Conservation (phyloP, 1,284 basidiomycete species). For the Ceratobasidium papillatum region DNA sequence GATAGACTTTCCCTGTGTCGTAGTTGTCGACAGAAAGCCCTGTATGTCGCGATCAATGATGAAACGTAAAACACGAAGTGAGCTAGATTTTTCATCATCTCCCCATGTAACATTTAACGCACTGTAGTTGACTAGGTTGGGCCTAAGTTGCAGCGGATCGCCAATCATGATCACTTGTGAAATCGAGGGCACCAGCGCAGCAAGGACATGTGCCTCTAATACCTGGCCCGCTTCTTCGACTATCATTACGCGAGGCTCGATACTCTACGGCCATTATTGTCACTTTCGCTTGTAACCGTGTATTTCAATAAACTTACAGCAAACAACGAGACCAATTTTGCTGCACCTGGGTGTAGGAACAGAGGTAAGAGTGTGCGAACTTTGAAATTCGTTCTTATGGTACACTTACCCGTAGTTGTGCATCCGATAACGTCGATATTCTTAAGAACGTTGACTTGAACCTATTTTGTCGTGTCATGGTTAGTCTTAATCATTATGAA, state of each 20-base stretch:
- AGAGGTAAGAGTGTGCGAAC: conserved; percentile 1
- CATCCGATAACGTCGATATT: conserved; percentile 72
- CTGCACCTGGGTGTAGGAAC: conserved; percentile 60
- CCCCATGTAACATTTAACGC: conserved; percentile 44
- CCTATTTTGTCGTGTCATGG: conserved; percentile 46
- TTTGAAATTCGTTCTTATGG: background rate
- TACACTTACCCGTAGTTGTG: conserved; percentile 66
- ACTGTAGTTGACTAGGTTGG: conserved; percentile 71
- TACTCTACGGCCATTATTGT: conserved; percentile 52
- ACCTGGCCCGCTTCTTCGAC: conserved; percentile 82
- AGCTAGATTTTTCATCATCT: background rate
- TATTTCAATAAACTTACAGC: conserved; percentile 55
- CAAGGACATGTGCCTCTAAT: conserved; percentile 74
- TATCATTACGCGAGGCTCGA: conserved; percentile 64
- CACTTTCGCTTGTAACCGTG: background rate
- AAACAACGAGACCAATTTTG: conserved; percentile 66
- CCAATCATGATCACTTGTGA: conserved; percentile 73
- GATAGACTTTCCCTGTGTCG: conserved; percentile 57
- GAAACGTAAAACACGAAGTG: background rate
- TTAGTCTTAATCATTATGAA: background rate
- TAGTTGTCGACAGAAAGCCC: conserved; percentile 65
- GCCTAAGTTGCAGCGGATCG: conserved; percentile 73
- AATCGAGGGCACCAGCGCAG: conserved; percentile 48
- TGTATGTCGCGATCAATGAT: conserved; percentile 46
- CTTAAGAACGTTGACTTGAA: conserved; percentile 59